phyloP scores from a whole-genome alignment of 768 basidiomycete genomes.

The Chalciporus sphaerocephalus region DNA sequence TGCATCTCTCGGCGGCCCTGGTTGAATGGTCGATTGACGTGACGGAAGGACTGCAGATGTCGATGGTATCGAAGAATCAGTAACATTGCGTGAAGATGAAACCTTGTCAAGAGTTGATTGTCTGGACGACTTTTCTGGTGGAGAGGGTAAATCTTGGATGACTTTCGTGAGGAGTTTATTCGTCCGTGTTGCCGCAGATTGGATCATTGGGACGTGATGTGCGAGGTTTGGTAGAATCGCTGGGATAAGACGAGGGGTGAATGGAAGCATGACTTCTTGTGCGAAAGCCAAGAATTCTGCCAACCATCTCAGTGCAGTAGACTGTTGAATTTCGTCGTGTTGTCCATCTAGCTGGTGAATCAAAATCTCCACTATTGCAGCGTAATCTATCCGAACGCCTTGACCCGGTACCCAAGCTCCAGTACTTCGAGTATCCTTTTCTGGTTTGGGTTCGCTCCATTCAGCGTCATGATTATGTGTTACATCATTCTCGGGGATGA shows the following conservation, averaged over 20 bases:
- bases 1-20: constrained; percentile 41
- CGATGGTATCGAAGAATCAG: constrained; percentile 55
- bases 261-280: constrained; percentile 89
- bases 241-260: constrained; percentile 88
- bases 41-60: constrained; percentile 40
- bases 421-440: constrained; percentile 50
- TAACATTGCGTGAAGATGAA: constrained; percentile 34
- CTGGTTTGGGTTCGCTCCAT: constrained; percentile 40
- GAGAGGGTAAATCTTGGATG: constrained; percentile 79
- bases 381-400: constrained; percentile 87
- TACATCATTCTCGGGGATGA: constrained; percentile 48
- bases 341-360: constrained; percentile 80
- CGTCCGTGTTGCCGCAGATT: constrained; percentile 78
- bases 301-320: constrained; percentile 90
- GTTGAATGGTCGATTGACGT: constrained; percentile 47
- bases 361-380: constrained; percentile 89
- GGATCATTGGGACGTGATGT: constrained; percentile 85
- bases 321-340: constrained; percentile 93
- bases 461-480: constrained; percentile 38
- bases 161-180: constrained; percentile 82
- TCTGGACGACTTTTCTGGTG: constrained; percentile 43
- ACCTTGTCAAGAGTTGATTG: constrained; percentile 27
- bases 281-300: constrained; percentile 85
- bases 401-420: constrained; percentile 93
- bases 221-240: constrained; percentile 94